Evolutionary conservation across 345 rosid species (phyloP), one percentile per base, ranked within the genome.

Genomic region (Ceriops decandra): DNA sequence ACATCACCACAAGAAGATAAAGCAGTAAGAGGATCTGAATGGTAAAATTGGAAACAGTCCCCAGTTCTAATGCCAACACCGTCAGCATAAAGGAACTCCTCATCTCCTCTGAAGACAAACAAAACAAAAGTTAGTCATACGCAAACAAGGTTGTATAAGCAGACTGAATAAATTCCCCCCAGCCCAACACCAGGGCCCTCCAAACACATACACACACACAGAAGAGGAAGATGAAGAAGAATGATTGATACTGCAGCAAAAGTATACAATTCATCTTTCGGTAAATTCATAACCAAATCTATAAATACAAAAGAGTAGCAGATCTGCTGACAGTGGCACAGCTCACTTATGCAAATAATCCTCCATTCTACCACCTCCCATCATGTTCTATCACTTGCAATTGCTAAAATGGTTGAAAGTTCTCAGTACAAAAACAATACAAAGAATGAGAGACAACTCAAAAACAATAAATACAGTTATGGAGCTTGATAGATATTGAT

Each of bases 31-130:
- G 74, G 74, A 78, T 87, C 84, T 27, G 91, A 63, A 62, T 54
- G 32, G 81, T 84, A 89, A 72, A 90, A 80, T 69, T 80, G 88
- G 82, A 90, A 93, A 62, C 22, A 70, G 80, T 93, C 97, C 0
- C 88, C 90, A 7, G 83, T 83, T 81, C 64, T 83, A 26, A 93
- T 87, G 52, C 87, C 91, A 2, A 27, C 38, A 65, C 91, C 92
- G 4, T 75, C 64, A 26, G 82, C 96, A 72, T 66, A 68, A 62
- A 90, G 92, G 74, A 77, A 78, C 49, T 83, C 86, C 53, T 84
- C 85, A 35, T 85, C 90, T 30, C 82, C 95, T 31, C 98, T 90
- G 89, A 61, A 31, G 7, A 69, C 63, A 65, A 69, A 8, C 21
- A 72, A n/a, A 68, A 62, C 61, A 62, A 28, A 38, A 16, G 28